These are phyloP conservation scores for Fusarium multiceps DNA, from an alignment of 2,329 filamentous ascomycete species.

Conservation along the genomic window DNA sequence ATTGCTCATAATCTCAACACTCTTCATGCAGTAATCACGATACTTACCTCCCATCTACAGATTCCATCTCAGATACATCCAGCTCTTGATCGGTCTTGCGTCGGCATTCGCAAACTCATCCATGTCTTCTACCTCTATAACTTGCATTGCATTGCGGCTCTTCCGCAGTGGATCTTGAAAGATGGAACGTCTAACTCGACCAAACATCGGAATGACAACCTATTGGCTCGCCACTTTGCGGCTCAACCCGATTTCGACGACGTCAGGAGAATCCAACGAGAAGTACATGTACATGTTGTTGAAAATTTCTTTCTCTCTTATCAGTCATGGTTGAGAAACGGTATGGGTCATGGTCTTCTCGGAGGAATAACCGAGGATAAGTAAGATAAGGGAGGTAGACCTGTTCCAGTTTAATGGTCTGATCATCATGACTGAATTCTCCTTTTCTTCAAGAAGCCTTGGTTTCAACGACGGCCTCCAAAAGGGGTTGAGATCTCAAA, in stretches of 20 bases:
- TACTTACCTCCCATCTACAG: slow-evolving; percentile 11
- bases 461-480: background rate
- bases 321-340: background rate
- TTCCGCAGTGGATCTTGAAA: slow-evolving; percentile 40
- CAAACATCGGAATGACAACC: slow-evolving; percentile 9
- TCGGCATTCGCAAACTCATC: slow-evolving; percentile 41
- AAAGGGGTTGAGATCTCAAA: background rate
- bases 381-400: background rate
- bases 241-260: slow-evolving; percentile 33
- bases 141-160: slow-evolving; percentile 39
- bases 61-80: slow-evolving; percentile 31
- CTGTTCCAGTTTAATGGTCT: background rate
- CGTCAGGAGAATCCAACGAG: slow-evolving; percentile 36
- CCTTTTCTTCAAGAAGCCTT: background rate
- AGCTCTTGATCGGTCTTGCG: slow-evolving; percentile 35
- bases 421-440: background rate
- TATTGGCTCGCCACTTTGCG: slow-evolving; percentile 36
- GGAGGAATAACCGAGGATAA: slow-evolving; percentile 45
- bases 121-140: background rate
- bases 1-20: background rate
- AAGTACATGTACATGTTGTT: background rate
- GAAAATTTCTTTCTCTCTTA: background rate
- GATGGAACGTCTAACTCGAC: slow-evolving; percentile 28
- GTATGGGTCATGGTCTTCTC: slow-evolving; percentile 13
- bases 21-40: slow-evolving; percentile 3